Evolutionary conservation across 805 yeast species (phyloP).

Genomic region (Yarrowia bubula): DNA sequence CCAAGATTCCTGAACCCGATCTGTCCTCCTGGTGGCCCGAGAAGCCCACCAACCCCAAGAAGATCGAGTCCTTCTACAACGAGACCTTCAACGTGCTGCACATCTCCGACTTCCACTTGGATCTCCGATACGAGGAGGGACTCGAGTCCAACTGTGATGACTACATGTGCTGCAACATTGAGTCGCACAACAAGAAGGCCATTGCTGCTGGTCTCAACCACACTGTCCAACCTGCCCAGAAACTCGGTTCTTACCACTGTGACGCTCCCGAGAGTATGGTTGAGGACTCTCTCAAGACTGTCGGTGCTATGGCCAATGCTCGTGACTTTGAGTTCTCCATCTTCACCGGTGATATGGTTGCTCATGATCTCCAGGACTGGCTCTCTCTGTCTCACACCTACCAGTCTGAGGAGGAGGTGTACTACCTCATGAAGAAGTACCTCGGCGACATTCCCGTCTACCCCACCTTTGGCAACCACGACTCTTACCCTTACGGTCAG

Average conservation of each 20-base stretch:
- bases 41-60: constrained; percentile 50
- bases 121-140: constrained; percentile 48
- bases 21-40: constrained; percentile 32
- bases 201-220: background rate
- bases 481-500: constrained; percentile 70
- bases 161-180: constrained; percentile 58
- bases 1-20: background rate
- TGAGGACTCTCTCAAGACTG: constrained; percentile 54
- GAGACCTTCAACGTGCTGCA: constrained; percentile 61
- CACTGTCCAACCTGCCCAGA: constrained; percentile 52
- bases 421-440: constrained; percentile 52
- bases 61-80: constrained; percentile 38
- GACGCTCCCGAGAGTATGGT: constrained; percentile 64
- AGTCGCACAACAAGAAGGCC: constrained; percentile 23
- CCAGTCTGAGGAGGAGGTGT: constrained; percentile 50
- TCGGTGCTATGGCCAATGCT: constrained; percentile 41
- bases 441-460: constrained; percentile 56
- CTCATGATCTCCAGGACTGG: constrained; percentile 52
- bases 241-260: constrained; percentile 63
- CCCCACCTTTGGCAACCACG: constrained; percentile 69
- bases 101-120: constrained; percentile 63
- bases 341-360: constrained; percentile 74
- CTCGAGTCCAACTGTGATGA: constrained; percentile 47
- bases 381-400: constrained; percentile 50
- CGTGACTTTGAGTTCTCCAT: constrained; percentile 56